phyloP scores from a whole-genome alignment of 2,329 filamentous ascomycete species.

The Rhynchosporium secalis region DNA sequence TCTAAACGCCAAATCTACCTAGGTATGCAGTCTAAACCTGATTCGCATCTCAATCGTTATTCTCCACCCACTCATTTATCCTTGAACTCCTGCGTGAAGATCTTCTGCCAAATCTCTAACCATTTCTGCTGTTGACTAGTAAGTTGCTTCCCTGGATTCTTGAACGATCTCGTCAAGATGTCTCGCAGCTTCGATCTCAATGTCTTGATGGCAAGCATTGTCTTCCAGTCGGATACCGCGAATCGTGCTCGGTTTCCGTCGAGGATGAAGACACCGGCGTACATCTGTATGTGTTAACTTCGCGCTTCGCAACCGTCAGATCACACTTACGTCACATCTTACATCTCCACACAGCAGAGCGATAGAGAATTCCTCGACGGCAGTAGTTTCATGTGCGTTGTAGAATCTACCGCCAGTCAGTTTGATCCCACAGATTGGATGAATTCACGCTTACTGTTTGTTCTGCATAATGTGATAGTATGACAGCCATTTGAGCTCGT shows the following conservation, averaged over 20 bases:
- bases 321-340: conserved; percentile 72
- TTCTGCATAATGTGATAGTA: conserved; percentile 99
- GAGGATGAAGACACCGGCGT: conserved; percentile 80
- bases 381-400: conserved; percentile 86
- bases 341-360: conserved; percentile 85
- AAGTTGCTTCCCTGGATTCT: conserved; percentile 60
- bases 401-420: conserved; percentile 58
- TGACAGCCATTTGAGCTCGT: conserved; percentile 76
- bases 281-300: conserved; percentile 58
- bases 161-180: conserved; percentile 70
- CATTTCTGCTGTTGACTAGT: conserved; percentile 70
- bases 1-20: background rate
- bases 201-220: conserved; percentile 83
- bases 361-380: conserved; percentile 78
- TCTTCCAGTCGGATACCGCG: conserved; percentile 83
- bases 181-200: conserved; percentile 73
- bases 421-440: background rate
- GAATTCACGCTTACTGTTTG: conserved; percentile 59
- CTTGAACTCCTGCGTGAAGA: conserved; percentile 53
- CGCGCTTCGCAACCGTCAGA: background rate
- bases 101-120: conserved; percentile 71
- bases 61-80: conserved; percentile 31
- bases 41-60: conserved; percentile 13
- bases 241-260: conserved; percentile 88
- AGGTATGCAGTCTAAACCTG: background rate